A percentile compares a stretch with the other conserved stretches of the same genome.
phyloP scores from a whole-genome alignment of 2,329 filamentous ascomycete species.

The Colletotrichum eleusines region DNA sequence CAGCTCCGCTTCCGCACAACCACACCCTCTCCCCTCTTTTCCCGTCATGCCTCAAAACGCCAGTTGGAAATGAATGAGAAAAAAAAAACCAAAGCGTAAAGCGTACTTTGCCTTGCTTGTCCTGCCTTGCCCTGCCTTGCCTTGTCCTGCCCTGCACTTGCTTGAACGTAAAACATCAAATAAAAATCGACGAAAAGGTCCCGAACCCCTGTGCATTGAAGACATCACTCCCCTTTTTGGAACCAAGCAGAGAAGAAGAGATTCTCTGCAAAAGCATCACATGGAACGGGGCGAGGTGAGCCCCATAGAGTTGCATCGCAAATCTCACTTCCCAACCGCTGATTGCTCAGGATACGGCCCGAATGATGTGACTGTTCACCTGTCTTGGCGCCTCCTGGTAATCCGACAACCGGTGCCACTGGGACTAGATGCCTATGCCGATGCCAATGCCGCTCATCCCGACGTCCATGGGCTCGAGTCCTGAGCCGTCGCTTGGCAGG shows the following conservation, averaged over 20 bases:
- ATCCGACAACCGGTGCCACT: background rate
- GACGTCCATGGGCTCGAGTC: slow-evolving; percentile 47
- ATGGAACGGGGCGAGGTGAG: background rate
- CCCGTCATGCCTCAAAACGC: slow-evolving; percentile 7
- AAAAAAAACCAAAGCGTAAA: background rate
- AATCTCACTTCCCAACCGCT: slow-evolving; percentile 16
- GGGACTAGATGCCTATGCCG: slow-evolving; percentile 36
- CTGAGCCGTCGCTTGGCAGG: slow-evolving; percentile 53
- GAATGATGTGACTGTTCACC: background rate
- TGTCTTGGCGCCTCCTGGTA: background rate
- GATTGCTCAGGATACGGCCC: slow-evolving; percentile 19
- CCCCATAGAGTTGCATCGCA: slow-evolving; percentile 8
- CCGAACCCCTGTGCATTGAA: slow-evolving; percentile 9
- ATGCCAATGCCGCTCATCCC: slow-evolving; percentile 36
- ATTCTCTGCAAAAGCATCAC: background rate
- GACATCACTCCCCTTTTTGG: background rate
- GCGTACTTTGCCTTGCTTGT: background rate
- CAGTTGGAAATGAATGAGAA: slow-evolving; percentile 3
- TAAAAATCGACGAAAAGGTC: background rate
- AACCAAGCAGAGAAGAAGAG: background rate
- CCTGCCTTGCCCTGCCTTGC: background rate
- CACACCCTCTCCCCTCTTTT: background rate
- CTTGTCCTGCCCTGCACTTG: background rate
- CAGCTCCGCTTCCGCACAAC: background rate
- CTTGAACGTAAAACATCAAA: background rate